phyloP scores from a whole-genome alignment of 1,139 yeast genomes.

The Magnusiomyces suaveolens region DNA sequence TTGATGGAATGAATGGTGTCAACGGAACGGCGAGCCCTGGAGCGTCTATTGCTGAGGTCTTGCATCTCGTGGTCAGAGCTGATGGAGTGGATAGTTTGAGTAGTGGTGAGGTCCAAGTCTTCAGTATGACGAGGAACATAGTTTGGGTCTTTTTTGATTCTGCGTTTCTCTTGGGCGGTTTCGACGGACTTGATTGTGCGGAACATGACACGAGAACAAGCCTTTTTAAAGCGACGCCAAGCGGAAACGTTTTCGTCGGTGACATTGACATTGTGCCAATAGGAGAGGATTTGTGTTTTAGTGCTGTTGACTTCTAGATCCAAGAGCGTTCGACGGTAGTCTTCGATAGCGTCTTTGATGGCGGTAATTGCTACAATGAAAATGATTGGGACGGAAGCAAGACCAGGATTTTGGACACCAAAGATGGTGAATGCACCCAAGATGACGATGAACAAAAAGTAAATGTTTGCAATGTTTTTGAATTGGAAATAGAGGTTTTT shows the following conservation, averaged over 20 bases:
- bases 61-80: conserved; percentile 13
- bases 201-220: conserved; percentile 28
- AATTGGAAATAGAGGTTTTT: conserved; percentile 70
- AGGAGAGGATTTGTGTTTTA: conserved; percentile 62
- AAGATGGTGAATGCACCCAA: conserved; percentile 73
- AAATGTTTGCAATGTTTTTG: conserved; percentile 74
- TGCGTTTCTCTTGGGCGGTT: conserved; percentile 5
- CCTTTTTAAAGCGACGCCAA: conserved; percentile 62
- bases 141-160: conserved; percentile 8
- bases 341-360: conserved; percentile 88
- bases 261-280: conserved; percentile 65
- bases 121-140: conserved; percentile 5
- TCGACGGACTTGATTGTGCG: conserved; percentile 17
- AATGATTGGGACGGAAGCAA: conserved; percentile 88
- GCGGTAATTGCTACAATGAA: conserved; percentile 89
- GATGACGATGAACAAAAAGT: conserved; percentile 67
- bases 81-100: conserved; percentile 11
- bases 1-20: conserved; percentile 67
- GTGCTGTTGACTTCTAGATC: conserved; percentile 86
- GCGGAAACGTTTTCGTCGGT: conserved; percentile 50
- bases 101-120: conserved; percentile 10
- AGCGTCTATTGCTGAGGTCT: conserved; percentile 36
- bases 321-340: conserved; percentile 68
- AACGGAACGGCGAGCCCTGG: conserved; percentile 55
- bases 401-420: conserved; percentile 85